These are phyloP conservation scores for Thelonectria olida DNA, from an alignment of 2,329 filamentous ascomycete genomes.

Conservation along the genomic window DNA sequence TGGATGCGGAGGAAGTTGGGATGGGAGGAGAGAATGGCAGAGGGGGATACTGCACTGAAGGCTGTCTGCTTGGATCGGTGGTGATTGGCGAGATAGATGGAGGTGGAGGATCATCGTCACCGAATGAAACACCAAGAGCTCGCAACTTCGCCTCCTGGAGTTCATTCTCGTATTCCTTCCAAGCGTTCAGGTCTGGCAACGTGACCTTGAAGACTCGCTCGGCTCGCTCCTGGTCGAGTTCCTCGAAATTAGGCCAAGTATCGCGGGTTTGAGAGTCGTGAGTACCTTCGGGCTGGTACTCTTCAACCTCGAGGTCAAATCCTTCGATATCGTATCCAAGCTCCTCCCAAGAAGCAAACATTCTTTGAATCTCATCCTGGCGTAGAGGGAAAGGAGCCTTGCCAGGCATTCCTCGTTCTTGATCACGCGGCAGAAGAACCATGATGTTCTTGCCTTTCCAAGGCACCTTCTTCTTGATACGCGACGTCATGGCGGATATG, in stretches of 20 bases:
- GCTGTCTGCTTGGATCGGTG: slow-evolving; percentile 70
- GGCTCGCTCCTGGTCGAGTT: slow-evolving; percentile 65
- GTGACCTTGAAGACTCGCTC: slow-evolving; percentile 67
- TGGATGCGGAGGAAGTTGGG: slow-evolving; percentile 80
- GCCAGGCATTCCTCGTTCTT: slow-evolving; percentile 68
- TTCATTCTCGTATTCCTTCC: slow-evolving; percentile 81
- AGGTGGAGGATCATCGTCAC: slow-evolving; percentile 74
- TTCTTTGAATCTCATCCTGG: slow-evolving; percentile 64
- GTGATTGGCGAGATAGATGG: slow-evolving; percentile 73
- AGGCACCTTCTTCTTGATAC: slow-evolving; percentile 74
- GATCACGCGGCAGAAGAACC: slow-evolving; percentile 74
- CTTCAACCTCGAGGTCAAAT: slow-evolving; percentile 70
- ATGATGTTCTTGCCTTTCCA: slow-evolving; percentile 82
- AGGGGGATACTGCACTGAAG: slow-evolving; percentile 78
- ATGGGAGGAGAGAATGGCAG: slow-evolving; percentile 86
- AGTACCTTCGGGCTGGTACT: slow-evolving; percentile 47
- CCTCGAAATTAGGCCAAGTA: slow-evolving; percentile 72
- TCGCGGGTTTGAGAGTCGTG: slow-evolving; percentile 70
- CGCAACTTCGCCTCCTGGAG: slow-evolving; percentile 92
- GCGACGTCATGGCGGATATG: slow-evolving; percentile 55
- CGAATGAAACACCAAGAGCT: slow-evolving; percentile 86
- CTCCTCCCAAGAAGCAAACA: slow-evolving; percentile 73
- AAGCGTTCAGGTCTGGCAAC: slow-evolving; percentile 75
- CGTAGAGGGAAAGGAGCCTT: slow-evolving; percentile 63
- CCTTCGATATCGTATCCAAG: slow-evolving; percentile 75